Evolutionary conservation across 495 filamentous ascomycete species (phyloP).

Genomic region (Letharia columbiana): DNA sequence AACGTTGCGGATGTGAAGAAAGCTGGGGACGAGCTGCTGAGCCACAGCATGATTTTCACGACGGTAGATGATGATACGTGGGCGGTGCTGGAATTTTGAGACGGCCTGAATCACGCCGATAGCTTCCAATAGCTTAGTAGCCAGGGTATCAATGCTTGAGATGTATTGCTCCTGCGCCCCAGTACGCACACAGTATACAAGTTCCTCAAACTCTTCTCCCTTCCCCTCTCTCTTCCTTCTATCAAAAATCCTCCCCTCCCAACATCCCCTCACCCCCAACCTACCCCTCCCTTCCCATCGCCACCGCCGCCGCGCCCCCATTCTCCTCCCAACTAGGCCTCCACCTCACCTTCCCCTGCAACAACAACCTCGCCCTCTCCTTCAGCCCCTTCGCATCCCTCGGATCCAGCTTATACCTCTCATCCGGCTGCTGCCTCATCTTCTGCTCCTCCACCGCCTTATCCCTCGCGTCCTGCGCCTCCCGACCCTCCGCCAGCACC

Average conservation of each 20-base stretch:
- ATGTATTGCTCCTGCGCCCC: background rate
- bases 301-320: slow-evolving; percentile 7
- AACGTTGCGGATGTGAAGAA: slow-evolving; percentile 57
- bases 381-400: slow-evolving; percentile 22
- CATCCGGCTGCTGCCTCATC: slow-evolving; percentile 30
- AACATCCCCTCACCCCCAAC: background rate
- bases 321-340: slow-evolving; percentile 15
- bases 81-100: slow-evolving; percentile 56
- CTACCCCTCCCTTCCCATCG: background rate
- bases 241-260: background rate
- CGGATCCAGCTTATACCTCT: slow-evolving; percentile 1
- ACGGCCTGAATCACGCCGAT: background rate
- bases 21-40: slow-evolving; percentile 70
- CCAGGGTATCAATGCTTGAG: background rate
- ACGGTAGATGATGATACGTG: slow-evolving; percentile 82
- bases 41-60: slow-evolving; percentile 69
- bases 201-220: background rate
- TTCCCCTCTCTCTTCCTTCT: background rate
- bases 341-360: slow-evolving; percentile 22
- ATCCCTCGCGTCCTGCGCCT: slow-evolving; percentile 26
- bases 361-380: slow-evolving; percentile 22
- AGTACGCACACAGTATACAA: background rate
- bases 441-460: slow-evolving; percentile 29
- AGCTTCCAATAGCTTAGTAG: background rate
- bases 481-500: slow-evolving; percentile 37